phyloP scores from a whole-genome alignment of 1,284 basidiomycete genomes.

The Pseudozyma pruni region DNA sequence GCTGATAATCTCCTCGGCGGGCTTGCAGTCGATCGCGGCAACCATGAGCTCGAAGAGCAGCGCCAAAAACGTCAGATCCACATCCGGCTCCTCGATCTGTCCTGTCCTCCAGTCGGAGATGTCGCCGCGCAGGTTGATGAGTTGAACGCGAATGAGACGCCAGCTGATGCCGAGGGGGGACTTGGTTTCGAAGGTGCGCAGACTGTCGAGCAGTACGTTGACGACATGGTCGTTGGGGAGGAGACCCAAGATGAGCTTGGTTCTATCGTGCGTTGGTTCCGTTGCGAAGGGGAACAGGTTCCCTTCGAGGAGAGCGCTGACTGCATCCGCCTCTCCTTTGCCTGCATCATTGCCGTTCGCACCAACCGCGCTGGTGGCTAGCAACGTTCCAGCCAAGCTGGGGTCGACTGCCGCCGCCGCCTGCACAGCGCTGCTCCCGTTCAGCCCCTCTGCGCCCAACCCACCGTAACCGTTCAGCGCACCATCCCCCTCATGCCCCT shows the following conservation, averaged over 20 bases:
- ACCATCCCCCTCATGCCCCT: conserved; percentile 15
- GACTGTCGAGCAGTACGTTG: conserved; percentile 56
- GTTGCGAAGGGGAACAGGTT: conserved; percentile 33
- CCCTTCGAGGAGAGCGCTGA: conserved; percentile 18
- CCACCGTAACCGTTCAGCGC: conserved; percentile 5
- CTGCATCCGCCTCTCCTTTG: conserved; percentile 13
- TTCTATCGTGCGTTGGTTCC: conserved; percentile 25
- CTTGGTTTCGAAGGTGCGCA: conserved; percentile 54
- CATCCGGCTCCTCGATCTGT: conserved; percentile 51
- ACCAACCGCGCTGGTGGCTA: conserved; percentile 2
- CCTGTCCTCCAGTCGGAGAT: conserved; percentile 57
- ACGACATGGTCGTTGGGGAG: conserved; percentile 58
- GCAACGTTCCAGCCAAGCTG: conserved; percentile 4
- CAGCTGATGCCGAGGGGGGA: conserved; percentile 56
- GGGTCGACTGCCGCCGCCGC: conserved; percentile 23
- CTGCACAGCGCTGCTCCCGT: conserved; percentile 3
- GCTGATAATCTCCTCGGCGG: conserved; percentile 51
- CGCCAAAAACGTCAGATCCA: conserved; percentile 56
- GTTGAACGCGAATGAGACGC: conserved; percentile 57
- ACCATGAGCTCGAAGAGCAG: conserved; percentile 57
- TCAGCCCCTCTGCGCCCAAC: background rate
- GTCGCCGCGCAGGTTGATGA: conserved; percentile 56
- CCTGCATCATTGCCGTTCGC: conserved; percentile 2
- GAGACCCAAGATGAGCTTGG: conserved; percentile 51
- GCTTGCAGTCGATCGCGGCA: conserved; percentile 51